phyloP scores from a whole-genome alignment of 371 early-diverging fungal genomes.

The Haplosporangium sp. region DNA sequence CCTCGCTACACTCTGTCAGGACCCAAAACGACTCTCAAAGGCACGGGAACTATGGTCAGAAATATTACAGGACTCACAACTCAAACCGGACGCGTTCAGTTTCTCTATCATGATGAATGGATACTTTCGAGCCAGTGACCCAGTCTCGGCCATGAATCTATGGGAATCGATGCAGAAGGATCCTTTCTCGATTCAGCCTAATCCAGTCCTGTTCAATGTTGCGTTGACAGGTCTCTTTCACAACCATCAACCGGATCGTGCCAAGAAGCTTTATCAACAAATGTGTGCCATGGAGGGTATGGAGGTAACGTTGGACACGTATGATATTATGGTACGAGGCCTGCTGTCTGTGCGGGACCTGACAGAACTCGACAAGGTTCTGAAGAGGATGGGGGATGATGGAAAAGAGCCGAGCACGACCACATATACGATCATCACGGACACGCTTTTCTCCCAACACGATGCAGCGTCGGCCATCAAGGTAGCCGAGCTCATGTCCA shows the following conservation, averaged over 20 bases:
- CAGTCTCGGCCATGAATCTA: slow-evolving; percentile 16
- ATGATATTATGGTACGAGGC: slow-evolving; percentile 42
- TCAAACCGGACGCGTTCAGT: slow-evolving; percentile 32
- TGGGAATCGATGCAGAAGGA: slow-evolving; percentile 30
- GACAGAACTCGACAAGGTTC: slow-evolving; percentile 10
- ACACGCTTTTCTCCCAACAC: slow-evolving; percentile 37
- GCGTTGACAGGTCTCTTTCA: slow-evolving; percentile 33
- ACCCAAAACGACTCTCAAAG: slow-evolving; percentile 13
- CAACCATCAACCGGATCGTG: slow-evolving; percentile 27
- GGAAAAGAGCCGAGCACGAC: slow-evolving; percentile 11
- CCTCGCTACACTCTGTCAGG: slow-evolving; percentile 26
- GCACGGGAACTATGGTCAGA: slow-evolving; percentile 27
- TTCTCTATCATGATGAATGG: slow-evolving; percentile 40
- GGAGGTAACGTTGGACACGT: slow-evolving; percentile 22
- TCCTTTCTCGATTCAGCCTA: slow-evolving; percentile 29
- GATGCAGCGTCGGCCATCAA: slow-evolving; percentile 24
- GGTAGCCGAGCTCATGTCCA: slow-evolving; percentile 31
- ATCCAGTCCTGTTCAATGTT: slow-evolving; percentile 17
- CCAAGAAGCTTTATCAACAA: slow-evolving; percentile 22
- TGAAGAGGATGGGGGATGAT: slow-evolving; percentile 16
- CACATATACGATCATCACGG: slow-evolving; percentile 35
- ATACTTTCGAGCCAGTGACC: slow-evolving; percentile 27
- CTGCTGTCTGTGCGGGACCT: slow-evolving; percentile 35
- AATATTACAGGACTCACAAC: slow-evolving; percentile 5
- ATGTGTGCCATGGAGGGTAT: slow-evolving; percentile 8